These are phyloP conservation scores for Spiraea crenata DNA, from an alignment of 331 rosid species.

Conservation along the genomic window DNA sequence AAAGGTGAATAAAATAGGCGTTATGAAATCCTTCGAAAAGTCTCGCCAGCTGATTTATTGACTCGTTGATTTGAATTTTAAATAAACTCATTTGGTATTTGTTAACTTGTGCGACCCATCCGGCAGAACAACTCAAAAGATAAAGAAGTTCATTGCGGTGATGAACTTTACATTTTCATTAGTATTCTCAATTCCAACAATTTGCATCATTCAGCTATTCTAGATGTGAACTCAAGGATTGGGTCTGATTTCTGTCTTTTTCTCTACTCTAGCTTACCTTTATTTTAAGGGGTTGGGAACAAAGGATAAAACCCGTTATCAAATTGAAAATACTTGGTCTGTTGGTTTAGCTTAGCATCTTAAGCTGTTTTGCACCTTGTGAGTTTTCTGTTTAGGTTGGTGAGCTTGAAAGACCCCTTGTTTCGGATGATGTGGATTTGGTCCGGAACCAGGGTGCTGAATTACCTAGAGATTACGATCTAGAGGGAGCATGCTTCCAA, in stretches of 20 bases:
- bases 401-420: slow-evolving; percentile 86
- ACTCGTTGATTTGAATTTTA: not conserved
- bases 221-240: not conserved
- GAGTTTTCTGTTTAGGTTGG: slow-evolving; percentile 34
- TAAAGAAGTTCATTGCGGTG: too few relatives aligned
- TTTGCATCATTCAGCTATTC: not conserved
- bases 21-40: not conserved
- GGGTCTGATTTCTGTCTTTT: not conserved
- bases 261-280: not conserved
- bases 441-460: slow-evolving; percentile 38
- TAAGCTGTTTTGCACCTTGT: slow-evolving; percentile 13
- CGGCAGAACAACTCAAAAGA: too few relatives aligned
- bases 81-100: not conserved
- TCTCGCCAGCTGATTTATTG: not conserved
- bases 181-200: not conserved
- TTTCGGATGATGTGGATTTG: slow-evolving; percentile 39
- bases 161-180: not conserved
- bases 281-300: not conserved
- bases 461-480: slow-evolving; percentile 71
- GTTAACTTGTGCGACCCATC: too few relatives aligned
- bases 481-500: slow-evolving; percentile 71
- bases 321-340: not conserved
- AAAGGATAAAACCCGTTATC: not conserved
- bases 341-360: not conserved
- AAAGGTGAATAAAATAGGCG: slow-evolving; percentile 5